A percentile compares a stretch with the other conserved stretches of the same genome.
Evolutionary conservation across 164 flowering plant species (phyloP).

Genomic region (Piper longum): DNA sequence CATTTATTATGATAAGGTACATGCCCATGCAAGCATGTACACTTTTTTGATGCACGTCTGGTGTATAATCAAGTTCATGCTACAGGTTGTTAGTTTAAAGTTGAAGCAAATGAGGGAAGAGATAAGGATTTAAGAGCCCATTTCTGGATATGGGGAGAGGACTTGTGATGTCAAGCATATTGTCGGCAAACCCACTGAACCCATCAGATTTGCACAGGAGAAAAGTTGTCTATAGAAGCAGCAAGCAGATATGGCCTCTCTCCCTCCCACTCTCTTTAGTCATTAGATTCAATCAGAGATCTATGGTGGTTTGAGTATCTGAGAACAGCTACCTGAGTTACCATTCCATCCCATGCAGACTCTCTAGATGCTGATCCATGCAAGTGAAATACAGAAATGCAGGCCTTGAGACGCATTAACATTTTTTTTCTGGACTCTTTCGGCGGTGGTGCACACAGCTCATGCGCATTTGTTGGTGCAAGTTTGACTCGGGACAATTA

Average conservation of each 20-base stretch:
- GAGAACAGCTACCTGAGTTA: neutral
- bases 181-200: neutral
- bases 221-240: neutral
- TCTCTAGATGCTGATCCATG: conserved; percentile 1
- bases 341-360: neutral
- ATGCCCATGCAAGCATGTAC: conserved; percentile 5
- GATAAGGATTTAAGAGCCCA: conserved; percentile 2
- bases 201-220: neutral
- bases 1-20: neutral
- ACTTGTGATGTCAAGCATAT: conserved; percentile 1
- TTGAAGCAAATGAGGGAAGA: neutral
- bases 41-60: conserved; percentile 4
- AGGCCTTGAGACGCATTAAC: no score
- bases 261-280: neutral
- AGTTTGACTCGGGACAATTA: no score
- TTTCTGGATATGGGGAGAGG: conserved; percentile 5
- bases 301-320: neutral
- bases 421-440: no score
- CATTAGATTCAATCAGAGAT: neutral
- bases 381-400: neutral
- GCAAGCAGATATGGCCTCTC: neutral
- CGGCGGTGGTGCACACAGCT: no score
- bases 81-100: neutral
- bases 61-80: neutral
- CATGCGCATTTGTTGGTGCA: no score